These are phyloP conservation scores for Pelargonium cotyledonis DNA, from an alignment of 441 rosid genomes.

Conservation along the genomic window DNA sequence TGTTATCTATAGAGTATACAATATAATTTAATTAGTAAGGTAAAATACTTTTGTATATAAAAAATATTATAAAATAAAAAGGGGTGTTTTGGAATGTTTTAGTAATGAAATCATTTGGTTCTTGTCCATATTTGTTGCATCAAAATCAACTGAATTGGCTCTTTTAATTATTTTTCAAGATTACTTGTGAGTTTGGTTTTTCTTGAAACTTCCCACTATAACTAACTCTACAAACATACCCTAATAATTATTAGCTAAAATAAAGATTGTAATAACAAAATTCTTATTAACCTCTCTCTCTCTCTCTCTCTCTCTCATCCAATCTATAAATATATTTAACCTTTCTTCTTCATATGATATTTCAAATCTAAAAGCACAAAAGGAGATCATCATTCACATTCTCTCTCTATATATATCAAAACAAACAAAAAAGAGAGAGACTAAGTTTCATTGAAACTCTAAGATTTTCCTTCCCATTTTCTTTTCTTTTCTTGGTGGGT, in stretches of 20 bases:
- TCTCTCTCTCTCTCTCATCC: too few species aligned
- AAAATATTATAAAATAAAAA: constrained; percentile 23
- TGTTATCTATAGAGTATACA: too few species aligned
- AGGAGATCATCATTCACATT: not conserved
- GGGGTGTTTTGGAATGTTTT: constrained; percentile 46
- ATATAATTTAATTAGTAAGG: too few species aligned
- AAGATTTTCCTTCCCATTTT: not conserved
- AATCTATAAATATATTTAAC: constrained; percentile 16
- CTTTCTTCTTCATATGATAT: constrained; percentile 23
- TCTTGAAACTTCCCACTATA: constrained; percentile 35
- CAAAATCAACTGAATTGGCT: constrained; percentile 7
- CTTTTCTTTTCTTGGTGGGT: not conserved
- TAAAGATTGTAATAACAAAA: too few species aligned
- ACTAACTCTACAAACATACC: constrained; percentile 21
- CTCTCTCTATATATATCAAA: not conserved
- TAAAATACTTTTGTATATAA: too few species aligned
- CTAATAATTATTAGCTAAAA: not conserved
- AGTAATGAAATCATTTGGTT: constrained; percentile 24
- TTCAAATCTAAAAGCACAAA: constrained; percentile 13
- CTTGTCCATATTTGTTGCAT: constrained; percentile 24
- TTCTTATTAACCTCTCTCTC: too few species aligned
- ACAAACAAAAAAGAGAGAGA: too few species aligned
- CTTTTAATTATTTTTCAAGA: not conserved
- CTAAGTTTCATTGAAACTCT: too few species aligned
- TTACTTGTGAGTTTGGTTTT: constrained; percentile 43